Percentiles rank a stretch among this genome's conserved stretches.
phyloP scores from a whole-genome alignment of 768 basidiomycete species.

The Boletus rubroflammeus region DNA sequence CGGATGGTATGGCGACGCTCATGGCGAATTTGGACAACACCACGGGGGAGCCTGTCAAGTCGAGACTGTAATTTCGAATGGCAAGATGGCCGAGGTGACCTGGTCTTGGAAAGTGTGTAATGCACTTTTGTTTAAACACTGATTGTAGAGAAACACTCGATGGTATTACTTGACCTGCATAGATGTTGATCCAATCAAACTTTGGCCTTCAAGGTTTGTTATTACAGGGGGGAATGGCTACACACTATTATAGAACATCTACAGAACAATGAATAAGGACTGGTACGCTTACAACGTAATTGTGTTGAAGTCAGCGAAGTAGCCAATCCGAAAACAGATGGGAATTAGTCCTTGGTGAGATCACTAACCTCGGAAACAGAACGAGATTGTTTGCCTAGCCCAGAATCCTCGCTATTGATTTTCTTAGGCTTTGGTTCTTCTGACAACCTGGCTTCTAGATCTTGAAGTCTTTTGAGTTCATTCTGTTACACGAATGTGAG shows the following conservation, averaged over 20 bases:
- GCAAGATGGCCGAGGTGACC: background rate
- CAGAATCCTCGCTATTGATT: background rate
- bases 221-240: background rate
- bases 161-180: background rate
- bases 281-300: background rate
- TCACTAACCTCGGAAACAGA: background rate
- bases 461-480: background rate
- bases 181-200: background rate
- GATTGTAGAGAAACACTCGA: background rate
- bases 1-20: slow-evolving; percentile 77
- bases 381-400: background rate
- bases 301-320: background rate
- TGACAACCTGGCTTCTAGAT: background rate
- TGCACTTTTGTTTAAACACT: background rate
- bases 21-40: slow-evolving; percentile 54
- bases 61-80: slow-evolving; percentile 45
- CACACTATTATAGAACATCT: background rate
- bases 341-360: background rate
- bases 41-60: slow-evolving; percentile 36
- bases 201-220: background rate
- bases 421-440: background rate
- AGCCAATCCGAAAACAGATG: background rate
- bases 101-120: background rate
- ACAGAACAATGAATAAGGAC: background rate
- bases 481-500: background rate